Evolutionary conservation across 2,329 filamentous ascomycete genomes (phyloP).

Genomic region (Coniella vitis): DNA sequence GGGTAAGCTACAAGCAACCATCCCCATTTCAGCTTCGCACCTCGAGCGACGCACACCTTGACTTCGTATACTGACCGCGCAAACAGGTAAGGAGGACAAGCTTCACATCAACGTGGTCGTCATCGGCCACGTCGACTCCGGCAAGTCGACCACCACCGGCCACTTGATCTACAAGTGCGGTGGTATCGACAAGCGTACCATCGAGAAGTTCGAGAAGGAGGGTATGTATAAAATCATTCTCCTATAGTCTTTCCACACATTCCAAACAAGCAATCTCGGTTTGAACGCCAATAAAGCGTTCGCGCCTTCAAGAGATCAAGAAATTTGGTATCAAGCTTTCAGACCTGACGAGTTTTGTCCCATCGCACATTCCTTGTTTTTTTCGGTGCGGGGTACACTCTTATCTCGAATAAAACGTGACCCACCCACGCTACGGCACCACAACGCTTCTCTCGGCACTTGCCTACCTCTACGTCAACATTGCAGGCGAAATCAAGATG

Average conservation of each 20-base stretch:
- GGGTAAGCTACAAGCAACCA: constrained; percentile 11
- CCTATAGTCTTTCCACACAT: too few species aligned
- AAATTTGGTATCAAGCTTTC: too few species aligned
- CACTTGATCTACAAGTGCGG: constrained; percentile 99
- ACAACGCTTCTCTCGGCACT: not conserved
- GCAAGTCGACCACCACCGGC: constrained; percentile 92
- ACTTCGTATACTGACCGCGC: not conserved
- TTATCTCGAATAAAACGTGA: constrained; percentile 12
- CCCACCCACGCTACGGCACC: not conserved
- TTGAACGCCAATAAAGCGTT: too few species aligned
- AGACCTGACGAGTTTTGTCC: constrained; percentile 13
- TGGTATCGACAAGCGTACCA: constrained; percentile 99
- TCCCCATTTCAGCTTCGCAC: not conserved
- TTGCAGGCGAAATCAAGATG: not conserved
- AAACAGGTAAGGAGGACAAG: constrained; percentile 75
- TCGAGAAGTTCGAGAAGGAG: constrained; percentile 99
- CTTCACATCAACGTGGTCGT: constrained; percentile 70
- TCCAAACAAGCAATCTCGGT: too few species aligned
- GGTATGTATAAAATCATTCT: constrained; percentile 49
- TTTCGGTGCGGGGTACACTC: constrained; percentile 17
- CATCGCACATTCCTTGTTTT: constrained; percentile 11
- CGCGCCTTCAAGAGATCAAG: too few species aligned
- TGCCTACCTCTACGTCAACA: not conserved
- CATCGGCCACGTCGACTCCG: constrained; percentile 89
- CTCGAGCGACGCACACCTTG: not conserved